phyloP scores from a whole-genome alignment of 176 grass and related monocot genomes.

The Dendrocalamus sinicus region DNA sequence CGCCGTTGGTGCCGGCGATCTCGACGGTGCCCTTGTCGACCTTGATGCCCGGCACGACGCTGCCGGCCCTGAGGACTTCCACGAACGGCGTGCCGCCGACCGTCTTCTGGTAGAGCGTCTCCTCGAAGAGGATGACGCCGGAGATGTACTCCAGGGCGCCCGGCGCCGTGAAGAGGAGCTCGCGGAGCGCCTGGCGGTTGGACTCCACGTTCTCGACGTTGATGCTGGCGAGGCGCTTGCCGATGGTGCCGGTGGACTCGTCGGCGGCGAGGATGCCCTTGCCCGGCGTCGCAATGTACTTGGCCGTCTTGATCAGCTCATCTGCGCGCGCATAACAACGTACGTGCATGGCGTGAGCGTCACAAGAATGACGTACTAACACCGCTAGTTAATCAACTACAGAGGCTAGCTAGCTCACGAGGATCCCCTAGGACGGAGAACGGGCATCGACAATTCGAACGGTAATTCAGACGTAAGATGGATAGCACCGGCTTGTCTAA shows the following conservation, averaged over 20 bases:
- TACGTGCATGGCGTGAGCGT: neutral
- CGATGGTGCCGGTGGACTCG: conserved; percentile 93
- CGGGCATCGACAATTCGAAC: no score
- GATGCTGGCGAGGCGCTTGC: conserved; percentile 91
- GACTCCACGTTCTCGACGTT: conserved; percentile 87
- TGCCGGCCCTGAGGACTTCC: conserved; percentile 61
- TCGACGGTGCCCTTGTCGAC: conserved; percentile 95
- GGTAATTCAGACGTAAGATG: no score
- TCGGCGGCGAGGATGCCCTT: conserved; percentile 89
- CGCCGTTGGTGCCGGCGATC: conserved; percentile 69
- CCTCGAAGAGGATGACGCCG: conserved; percentile 96
- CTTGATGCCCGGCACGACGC: conserved; percentile 85
- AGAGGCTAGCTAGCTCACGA: neutral
- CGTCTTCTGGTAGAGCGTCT: conserved; percentile 86
- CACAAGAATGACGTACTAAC: neutral
- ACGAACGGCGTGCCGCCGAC: conserved; percentile 70
- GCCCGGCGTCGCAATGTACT: conserved; percentile 83
- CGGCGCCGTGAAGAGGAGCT: conserved; percentile 80
- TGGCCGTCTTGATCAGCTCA: conserved; percentile 89
- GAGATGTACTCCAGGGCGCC: conserved; percentile 64
- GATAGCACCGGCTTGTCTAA: no score
- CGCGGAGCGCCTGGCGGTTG: conserved; percentile 87
- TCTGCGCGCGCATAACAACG: conserved; percentile 45
- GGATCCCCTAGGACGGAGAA: no score
- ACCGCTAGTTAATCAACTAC: neutral